These are phyloP conservation scores for Verticillium longisporum DNA, from an alignment of 2,329 filamentous ascomycete genomes.

Conservation along the genomic window DNA sequence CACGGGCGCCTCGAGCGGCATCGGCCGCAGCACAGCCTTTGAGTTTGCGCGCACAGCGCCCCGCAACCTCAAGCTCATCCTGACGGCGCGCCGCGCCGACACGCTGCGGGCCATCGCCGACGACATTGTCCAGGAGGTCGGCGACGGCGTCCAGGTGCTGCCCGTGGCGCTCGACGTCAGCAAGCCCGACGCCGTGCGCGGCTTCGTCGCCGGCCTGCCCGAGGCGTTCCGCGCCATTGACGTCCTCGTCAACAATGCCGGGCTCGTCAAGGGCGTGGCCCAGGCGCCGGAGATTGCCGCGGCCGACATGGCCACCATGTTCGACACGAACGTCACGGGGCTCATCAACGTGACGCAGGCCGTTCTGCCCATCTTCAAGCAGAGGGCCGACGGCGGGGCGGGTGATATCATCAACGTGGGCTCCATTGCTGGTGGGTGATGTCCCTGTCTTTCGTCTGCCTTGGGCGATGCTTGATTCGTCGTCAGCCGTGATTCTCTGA, in stretches of 20 bases:
- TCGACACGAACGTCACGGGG: conserved; percentile 87
- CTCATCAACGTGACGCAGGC: conserved; percentile 96
- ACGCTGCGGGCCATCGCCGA: conserved; percentile 67
- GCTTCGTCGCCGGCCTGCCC: conserved; percentile 67
- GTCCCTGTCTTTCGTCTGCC: too few species aligned
- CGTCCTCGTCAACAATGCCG: conserved; percentile 92
- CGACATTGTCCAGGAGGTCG: conserved; percentile 71
- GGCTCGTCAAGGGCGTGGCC: conserved; percentile 82
- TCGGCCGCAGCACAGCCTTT: conserved; percentile 75
- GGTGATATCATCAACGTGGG: conserved; percentile 96
- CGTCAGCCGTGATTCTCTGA: too few species aligned
- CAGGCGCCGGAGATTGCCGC: conserved; percentile 76
- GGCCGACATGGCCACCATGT: conserved; percentile 81
- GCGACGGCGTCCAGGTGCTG: conserved; percentile 72
- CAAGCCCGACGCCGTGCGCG: conserved; percentile 64
- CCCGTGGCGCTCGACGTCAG: conserved; percentile 84
- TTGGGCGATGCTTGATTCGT: too few species aligned
- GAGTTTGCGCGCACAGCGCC: conserved; percentile 88
- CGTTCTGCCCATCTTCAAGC: conserved; percentile 74
- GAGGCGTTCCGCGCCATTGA: conserved; percentile 80
- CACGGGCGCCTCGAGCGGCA: conserved; percentile 89
- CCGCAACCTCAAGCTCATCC: conserved; percentile 70
- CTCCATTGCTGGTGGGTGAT: conserved; percentile 70
- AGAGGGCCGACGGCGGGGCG: conserved; percentile 64
- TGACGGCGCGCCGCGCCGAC: conserved; percentile 84